Evolutionary conservation across 1,284 basidiomycete genomes (phyloP).

Genomic region (Ustilago sp.): DNA sequence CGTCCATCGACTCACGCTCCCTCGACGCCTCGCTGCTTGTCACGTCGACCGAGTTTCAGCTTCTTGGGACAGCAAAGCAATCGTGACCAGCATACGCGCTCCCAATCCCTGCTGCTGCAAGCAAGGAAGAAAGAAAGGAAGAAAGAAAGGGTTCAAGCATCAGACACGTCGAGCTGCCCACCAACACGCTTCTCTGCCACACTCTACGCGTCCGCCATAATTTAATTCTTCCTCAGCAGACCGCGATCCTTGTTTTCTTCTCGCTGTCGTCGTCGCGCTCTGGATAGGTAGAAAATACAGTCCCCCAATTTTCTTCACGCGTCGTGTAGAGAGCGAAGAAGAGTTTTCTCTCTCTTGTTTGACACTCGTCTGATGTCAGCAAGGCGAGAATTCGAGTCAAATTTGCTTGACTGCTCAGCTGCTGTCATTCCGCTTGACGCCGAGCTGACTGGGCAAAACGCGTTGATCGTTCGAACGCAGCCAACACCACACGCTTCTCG

Average conservation of each 20-base stretch:
- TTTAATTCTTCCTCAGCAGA: not conserved
- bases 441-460: constrained; percentile 20
- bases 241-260: not conserved
- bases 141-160: constrained; percentile 10
- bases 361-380: constrained; percentile 31
- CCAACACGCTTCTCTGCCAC: constrained; percentile 14
- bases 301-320: constrained; percentile 9
- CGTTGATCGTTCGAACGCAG: constrained; percentile 23
- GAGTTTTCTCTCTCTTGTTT: not conserved
- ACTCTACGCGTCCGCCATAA: constrained; percentile 20
- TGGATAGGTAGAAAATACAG: constrained; percentile 12
- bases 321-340: constrained; percentile 44
- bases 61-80: not conserved
- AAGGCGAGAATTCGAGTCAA: not conserved
- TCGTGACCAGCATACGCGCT: not conserved
- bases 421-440: constrained; percentile 1
- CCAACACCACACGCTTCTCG: constrained; percentile 39
- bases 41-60: constrained; percentile 1
- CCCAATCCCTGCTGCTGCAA: not conserved
- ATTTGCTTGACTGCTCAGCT: not conserved
- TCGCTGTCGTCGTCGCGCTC: not conserved
- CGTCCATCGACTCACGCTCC: not conserved
- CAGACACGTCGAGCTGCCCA: constrained; percentile 19
- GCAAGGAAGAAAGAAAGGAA: not conserved
- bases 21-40: not conserved